Base-by-base conservation (phyloP, 2,329 filamentous ascomycete genomes). In the Hypocreales sp. region DNA sequence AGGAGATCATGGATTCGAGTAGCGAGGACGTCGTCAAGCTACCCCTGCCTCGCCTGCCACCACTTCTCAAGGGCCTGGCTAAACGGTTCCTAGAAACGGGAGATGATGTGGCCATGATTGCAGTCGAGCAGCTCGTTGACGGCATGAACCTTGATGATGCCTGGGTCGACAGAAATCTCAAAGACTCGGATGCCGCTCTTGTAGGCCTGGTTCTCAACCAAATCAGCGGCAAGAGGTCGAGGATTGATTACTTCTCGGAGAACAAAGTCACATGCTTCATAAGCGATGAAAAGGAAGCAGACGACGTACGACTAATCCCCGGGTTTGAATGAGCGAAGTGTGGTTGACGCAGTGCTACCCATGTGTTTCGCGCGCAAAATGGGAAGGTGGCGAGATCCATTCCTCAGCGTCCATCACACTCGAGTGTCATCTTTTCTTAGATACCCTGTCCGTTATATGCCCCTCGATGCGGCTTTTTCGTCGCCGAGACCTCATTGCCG, bases 121-220 rank as follows among this genome's bases (percentile, higher is more conserved):
- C 37, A 2, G 38, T 37, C n/a, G 40, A 44, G 29, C 33, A 42
- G 16, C 36, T 45, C 15, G 35, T 44, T 14, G 43, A 45, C 22
- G 38, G 40, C 11, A 41, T 44, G 39, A 30, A 43, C 26, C 23
- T 44, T 10, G 35, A 40, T 22, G 29, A 37, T 22, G 26, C 22
- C 8, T 42, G 38, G 41, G 31, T 33, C 17, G 25, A 31, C 10
- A 31, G 22, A 15, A 31, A 38, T 11, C 30, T 44, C 10, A 12
- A 11, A 3, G 18, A 24, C 20, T 30, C 24, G 6, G 25, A 32
- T 5, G 19, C 23, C 5, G 35, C 30, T 14, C 24, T 32, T 21
- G 20, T 26, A 15, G 21, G 29, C 15, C 31, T 40, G 23, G 29
- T 33, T 16, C 30, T 33, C 16, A 25, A 24, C 6, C 29, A 39